These are phyloP conservation scores for Leishmania braziliensis DNA, from an alignment of 208 protist species.

Conservation along the genomic window DNA sequence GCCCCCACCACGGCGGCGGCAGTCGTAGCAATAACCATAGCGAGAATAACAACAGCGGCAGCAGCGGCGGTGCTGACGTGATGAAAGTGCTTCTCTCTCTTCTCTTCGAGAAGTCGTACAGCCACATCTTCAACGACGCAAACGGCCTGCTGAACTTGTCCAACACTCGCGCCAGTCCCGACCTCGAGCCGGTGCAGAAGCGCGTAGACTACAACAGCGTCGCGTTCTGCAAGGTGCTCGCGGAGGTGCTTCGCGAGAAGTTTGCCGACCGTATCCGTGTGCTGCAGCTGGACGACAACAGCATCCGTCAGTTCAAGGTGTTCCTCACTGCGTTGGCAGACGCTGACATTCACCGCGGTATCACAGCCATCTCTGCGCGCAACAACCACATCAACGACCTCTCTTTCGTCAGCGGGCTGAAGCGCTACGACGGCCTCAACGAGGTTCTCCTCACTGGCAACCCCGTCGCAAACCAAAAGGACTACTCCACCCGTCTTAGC, in stretches of 20 bases:
- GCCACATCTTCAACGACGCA: conserved; percentile 43
- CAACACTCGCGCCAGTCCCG: conserved; percentile 53
- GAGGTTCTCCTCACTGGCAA: conserved; percentile 79
- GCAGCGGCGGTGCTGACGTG: conserved; percentile 52
- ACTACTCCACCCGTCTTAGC: conserved; percentile 54
- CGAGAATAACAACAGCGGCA: conserved; percentile 28
- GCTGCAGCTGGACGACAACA: conserved; percentile 69
- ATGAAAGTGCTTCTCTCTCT: conserved; percentile 81
- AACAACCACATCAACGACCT: conserved; percentile 72
- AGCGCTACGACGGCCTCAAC: conserved; percentile 62
- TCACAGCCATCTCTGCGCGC: conserved; percentile 74
- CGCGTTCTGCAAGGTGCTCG: conserved; percentile 74
- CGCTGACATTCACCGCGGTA: conserved; percentile 57
- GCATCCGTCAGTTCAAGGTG: conserved; percentile 59
- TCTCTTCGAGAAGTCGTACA: conserved; percentile 73
- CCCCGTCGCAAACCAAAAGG: conserved; percentile 34
- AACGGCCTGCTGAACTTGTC: conserved; percentile 68
- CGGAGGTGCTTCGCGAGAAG: conserved; percentile 65
- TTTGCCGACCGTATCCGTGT: conserved; percentile 63
- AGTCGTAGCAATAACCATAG: conserved; percentile 20
- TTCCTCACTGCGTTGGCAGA: conserved; percentile 70
- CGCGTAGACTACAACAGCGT: conserved; percentile 88
- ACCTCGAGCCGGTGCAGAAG: conserved; percentile 60
- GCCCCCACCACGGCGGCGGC: conserved; percentile 10
- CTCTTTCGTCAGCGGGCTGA: conserved; percentile 57